Percentiles rank a stretch among this genome's conserved stretches.
Evolutionary conservation across 257 asterid species (phyloP).

Genomic region (Gentiana dahurica): DNA sequence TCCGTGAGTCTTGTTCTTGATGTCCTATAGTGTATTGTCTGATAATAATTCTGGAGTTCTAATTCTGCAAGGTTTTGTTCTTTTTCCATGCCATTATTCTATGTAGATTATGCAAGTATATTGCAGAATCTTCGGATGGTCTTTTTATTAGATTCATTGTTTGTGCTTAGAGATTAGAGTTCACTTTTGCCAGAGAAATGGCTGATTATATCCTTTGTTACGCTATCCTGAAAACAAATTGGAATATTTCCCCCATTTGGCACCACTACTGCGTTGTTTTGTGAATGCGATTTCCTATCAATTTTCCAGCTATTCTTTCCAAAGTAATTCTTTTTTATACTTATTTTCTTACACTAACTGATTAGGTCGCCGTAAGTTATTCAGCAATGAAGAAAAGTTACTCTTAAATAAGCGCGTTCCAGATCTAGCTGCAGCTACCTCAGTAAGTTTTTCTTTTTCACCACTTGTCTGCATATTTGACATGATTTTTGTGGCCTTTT

Average conservation of each 20-base stretch:
- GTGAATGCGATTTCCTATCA: background rate
- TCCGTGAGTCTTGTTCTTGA: too few relatives aligned
- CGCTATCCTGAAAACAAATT: background rate
- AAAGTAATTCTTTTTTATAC: constrained; percentile 2
- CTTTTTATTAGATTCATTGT: too few relatives aligned
- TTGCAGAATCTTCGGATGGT: too few relatives aligned
- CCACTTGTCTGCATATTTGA: background rate
- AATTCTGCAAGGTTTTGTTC: too few relatives aligned
- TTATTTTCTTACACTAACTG: constrained; percentile 12
- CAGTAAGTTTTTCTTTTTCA: constrained; percentile 38
- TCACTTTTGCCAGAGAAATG: background rate
- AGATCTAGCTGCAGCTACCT: constrained; percentile 59
- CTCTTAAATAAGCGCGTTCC: constrained; percentile 62
- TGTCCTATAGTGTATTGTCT: too few relatives aligned
- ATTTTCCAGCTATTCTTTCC: constrained; percentile 1
- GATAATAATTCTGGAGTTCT: too few relatives aligned
- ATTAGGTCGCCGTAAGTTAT: constrained; percentile 57
- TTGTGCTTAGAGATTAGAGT: too few relatives aligned
- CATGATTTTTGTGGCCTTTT: background rate
- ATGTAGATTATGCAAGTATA: too few relatives aligned
- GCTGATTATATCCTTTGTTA: background rate
- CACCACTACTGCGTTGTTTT: background rate
- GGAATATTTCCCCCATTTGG: background rate
- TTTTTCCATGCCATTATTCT: too few relatives aligned
- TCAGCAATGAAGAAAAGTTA: constrained; percentile 64